Evolutionary conservation across 495 filamentous ascomycete species (phyloP), one percentile per base, ranked within the genome.

Genomic region (Penicillium waksmanii): DNA sequence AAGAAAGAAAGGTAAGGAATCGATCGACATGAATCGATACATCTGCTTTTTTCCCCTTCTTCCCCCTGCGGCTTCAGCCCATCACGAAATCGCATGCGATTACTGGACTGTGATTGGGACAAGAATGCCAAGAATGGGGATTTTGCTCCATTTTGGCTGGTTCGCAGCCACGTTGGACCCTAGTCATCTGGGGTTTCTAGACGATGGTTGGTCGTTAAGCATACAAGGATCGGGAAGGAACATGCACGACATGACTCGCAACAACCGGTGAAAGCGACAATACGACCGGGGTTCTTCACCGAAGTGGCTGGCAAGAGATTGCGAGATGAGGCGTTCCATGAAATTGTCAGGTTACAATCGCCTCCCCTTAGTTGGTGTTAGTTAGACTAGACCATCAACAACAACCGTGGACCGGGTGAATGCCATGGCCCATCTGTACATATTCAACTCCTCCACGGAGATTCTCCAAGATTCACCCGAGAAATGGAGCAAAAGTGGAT

Each of bases 231-330:
- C 58, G 51, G 53, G 34, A 57, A 56, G 43, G 21, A 57, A 62
- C 34, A 63, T 69, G 64, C 65, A 65, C 48, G 53, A 60, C 67
- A 69, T 69, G 67, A 69, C 67, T 69, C 67, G 67, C 42, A 56
- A 54, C 59, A 38, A 44, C 38, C 57, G 50, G 13, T 13, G 47
- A 62, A 61, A 55, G 60, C 42, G 66, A 63, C 50, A 35, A 51
- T 62, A 40, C 46, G 48, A 42, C 31, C 43, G 56, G 40, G 17
- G 23, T 27, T n/a, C 18, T 43, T 43, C 36, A 13, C 18, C 21
- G 21, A n/a, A 54, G 52, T 34, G 43, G 42, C 44, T 56, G 46
- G 42, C 13, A 17, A n/a, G 13, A 44, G 17, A 8, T 44, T 44
- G 42, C 42, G 42, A 44, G 42, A 44, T 44, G 42, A 44, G 42